These are phyloP conservation scores for Lachnellula cervina DNA, from an alignment of 2,329 filamentous ascomycete genomes.

Conservation along the genomic window DNA sequence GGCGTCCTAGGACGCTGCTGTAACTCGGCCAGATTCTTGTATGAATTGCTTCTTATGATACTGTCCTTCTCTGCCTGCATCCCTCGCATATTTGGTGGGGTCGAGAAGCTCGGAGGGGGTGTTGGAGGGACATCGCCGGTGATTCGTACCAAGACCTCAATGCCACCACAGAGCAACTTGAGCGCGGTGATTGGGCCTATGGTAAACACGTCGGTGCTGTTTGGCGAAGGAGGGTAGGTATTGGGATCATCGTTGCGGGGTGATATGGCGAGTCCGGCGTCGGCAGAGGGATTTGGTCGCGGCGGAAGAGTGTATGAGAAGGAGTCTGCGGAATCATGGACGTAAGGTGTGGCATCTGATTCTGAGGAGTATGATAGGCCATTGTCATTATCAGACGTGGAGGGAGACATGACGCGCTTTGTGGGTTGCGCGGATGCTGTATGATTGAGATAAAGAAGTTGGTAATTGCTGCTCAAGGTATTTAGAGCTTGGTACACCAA, in stretches of 20 bases:
- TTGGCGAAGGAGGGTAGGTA: slow-evolving; percentile 31
- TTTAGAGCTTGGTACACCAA: slow-evolving; percentile 5
- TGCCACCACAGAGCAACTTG: slow-evolving; percentile 67
- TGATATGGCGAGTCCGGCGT: slow-evolving; percentile 25
- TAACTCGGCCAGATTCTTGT: slow-evolving; percentile 32
- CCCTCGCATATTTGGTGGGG: slow-evolving; percentile 59
- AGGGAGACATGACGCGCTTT: slow-evolving; percentile 15
- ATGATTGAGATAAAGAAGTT: not conserved
- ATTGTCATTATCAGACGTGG: slow-evolving; percentile 1
- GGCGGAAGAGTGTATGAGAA: slow-evolving; percentile 27
- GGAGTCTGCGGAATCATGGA: slow-evolving; percentile 29
- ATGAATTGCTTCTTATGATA: slow-evolving; percentile 54
- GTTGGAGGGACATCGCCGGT: slow-evolving; percentile 78
- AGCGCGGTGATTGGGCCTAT: slow-evolving; percentile 71
- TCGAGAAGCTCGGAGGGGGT: slow-evolving; percentile 61
- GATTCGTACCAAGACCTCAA: slow-evolving; percentile 66
- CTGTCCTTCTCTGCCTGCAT: slow-evolving; percentile 59
- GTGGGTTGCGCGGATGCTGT: not conserved
- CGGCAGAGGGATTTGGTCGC: slow-evolving; percentile 28
- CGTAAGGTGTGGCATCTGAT: slow-evolving; percentile 13
- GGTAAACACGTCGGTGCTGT: slow-evolving; percentile 63
- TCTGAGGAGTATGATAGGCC: slow-evolving; percentile 5
- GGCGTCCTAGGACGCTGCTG: slow-evolving; percentile 28
- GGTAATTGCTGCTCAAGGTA: not conserved
- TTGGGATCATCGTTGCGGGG: slow-evolving; percentile 21